Evolutionary conservation across 768 basidiomycete species (phyloP), one percentile per base, ranked within the genome.

Genomic region (Lactarius akahatsu): DNA sequence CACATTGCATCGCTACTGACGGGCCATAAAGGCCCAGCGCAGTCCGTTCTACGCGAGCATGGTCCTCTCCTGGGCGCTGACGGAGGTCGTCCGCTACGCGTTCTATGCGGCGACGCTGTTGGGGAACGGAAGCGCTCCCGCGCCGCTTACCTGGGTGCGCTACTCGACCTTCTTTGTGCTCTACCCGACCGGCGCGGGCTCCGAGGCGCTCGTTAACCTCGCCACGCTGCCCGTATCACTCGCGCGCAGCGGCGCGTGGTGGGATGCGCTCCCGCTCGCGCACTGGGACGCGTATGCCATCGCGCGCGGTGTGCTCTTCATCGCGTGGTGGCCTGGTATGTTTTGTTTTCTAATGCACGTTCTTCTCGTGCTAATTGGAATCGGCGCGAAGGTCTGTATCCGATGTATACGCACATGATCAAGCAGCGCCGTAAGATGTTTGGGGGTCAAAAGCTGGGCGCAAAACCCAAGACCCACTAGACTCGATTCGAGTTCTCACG

Each of bases 81-180:
- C 94, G 18, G 97, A 99, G 77, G 85, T 96, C 57, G 86, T 96
- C 64, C 92, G 97, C 36, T 98, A 98, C 78, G 74, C 85, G 10
- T 96, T 89, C 81, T 99, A 98, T 76, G 88, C 90, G 2, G 78
- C 81, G 72, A 81, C 79, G 52, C 82, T 96, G 5, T 68, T 91
- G 50, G 85, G 85, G 6, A 8, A 50, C 70, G 74, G 71, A 84
- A 86, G 70, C 26, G 50, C 50, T 0, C 76, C 82, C 26, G 67
- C 65, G 2, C 38, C 76, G 18, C 83, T 92, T 52, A 78, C 87
- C 30, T 90, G 83, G 80, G 75, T 90, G 52, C 93, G 96, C 62
- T 99, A 98, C 82, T 91, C 94, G 23, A 85, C 93, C 9, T 99
- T 98, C 78, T 96, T 90, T 77, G 67, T 94, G 57, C 84, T 98